phyloP scores from a whole-genome alignment of 495 filamentous ascomycete species.

The Amniculicola lignicola region DNA sequence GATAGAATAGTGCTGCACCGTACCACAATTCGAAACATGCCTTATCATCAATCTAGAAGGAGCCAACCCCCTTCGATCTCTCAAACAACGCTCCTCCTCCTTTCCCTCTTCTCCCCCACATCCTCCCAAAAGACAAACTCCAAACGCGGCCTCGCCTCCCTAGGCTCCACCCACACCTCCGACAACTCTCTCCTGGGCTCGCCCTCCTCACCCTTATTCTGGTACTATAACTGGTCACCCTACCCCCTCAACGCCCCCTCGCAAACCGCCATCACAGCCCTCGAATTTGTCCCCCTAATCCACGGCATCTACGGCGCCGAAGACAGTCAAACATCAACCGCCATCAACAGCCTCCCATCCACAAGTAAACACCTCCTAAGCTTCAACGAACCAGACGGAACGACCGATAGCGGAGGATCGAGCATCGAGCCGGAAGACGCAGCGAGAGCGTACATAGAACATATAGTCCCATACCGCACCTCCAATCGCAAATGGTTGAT shows the following conservation, averaged over 20 bases:
- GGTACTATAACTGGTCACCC: conserved; percentile 29
- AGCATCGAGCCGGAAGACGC: conserved; percentile 19
- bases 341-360: conserved; percentile 5
- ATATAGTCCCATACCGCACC: conserved; percentile 17
- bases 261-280: conserved; percentile 6
- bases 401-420: conserved; percentile 3
- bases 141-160: conserved; percentile 27
- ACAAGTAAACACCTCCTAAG: conserved; percentile 7
- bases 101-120: background rate
- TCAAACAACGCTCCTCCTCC: background rate
- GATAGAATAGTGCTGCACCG: no score
- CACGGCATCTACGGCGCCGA: conserved; percentile 20
- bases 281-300: conserved; percentile 25
- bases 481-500: conserved; percentile 15
- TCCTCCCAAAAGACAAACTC: conserved; percentile 4
- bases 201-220: conserved; percentile 9
- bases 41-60: no score
- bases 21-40: no score
- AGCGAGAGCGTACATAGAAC: conserved; percentile 17
- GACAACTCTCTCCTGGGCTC: conserved; percentile 23
- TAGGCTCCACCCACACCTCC: conserved; percentile 13
- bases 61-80: background rate
- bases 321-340: background rate
- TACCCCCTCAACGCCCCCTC: conserved; percentile 2
- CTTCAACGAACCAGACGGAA: conserved; percentile 31